Conservation (phyloP, 768 basidiomycete species). For the Macrolepiota fuliginosa region DNA sequence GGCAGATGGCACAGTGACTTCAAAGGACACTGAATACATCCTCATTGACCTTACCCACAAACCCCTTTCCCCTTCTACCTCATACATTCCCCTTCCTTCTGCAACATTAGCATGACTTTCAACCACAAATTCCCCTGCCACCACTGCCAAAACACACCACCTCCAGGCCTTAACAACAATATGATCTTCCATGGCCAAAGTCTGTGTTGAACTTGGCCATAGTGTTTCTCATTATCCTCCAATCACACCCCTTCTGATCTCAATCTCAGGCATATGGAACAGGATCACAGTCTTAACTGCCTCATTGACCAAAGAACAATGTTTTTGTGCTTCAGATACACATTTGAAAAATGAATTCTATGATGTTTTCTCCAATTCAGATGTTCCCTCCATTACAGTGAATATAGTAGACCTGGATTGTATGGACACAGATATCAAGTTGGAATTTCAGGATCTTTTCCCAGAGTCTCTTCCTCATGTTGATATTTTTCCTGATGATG, state of each 20-base stretch:
- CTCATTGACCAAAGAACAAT: no score
- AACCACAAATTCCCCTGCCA: neutral
- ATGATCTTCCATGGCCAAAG: neutral
- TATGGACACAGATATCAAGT: neutral
- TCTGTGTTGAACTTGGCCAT: neutral
- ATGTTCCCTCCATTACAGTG: neutral
- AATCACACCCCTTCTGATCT: neutral
- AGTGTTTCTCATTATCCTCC: neutral
- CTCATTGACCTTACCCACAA: neutral
- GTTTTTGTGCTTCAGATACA: no score
- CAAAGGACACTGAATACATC: neutral
- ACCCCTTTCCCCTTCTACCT: neutral
- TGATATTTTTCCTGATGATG: neutral
- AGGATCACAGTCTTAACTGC: neutral
- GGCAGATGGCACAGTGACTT: neutral
- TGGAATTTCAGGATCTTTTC: neutral
- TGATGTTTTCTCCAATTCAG: neutral
- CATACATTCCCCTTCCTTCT: neutral
- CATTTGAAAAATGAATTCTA: no score
- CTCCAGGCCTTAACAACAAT: neutral
- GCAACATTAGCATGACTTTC: neutral
- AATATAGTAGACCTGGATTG: neutral
- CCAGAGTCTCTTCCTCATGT: neutral
- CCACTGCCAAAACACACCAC: neutral
- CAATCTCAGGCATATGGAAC: neutral